Base-by-base conservation (phyloP, 1,284 basidiomycete genomes). In the Meira nashicola region DNA sequence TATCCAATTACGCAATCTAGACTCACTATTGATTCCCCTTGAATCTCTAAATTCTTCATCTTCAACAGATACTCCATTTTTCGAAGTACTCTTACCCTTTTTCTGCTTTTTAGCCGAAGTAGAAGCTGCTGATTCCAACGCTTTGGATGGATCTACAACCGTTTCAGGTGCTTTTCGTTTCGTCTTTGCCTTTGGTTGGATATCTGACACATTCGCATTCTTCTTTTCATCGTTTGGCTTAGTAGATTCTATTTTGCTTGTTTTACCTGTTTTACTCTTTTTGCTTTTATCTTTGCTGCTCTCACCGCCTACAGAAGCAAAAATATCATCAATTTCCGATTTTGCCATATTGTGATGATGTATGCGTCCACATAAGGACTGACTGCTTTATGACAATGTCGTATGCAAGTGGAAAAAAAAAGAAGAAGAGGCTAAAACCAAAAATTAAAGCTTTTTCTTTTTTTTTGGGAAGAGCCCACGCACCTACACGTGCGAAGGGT, bases 291-390 rank as follows among this genome's bases (percentile, higher is more conserved):
- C 17, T 6, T n/a, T 21, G 17, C 46, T 48, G 17, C 17, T 23
- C 21, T 7, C 5, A 14, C 46, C 46, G n/a, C n/a, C n/a, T n/a
- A n/a, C n/a, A n/a, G n/a, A n/a, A 3, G 46, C 17, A 12, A 48
- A 48, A 8, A 48, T 48, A 23, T 48, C 46, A 48, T 48, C 46
- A 14, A 48, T 48, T 23, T 48, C 46, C 8, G 46, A 48, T 48
- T n/a, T 23, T 4, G 46, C 17, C 46, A 48, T 48, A 8, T 8
- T 33, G 28, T 33, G n/a, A n/a, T n/a, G n/a, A n/a, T 33, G 8
- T 33, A 33, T 33, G 28, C 28, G 3, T 33, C 28, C 4, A 33
- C 28, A 33, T 33, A 33, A 33, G 28, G 28, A 33, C 8, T 8
- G 28, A 4, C 28, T 4, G 8, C 8, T 3, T 33, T 33, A 33